Evolutionary conservation across 768 basidiomycete species (phyloP).

Genomic region (Mycena amicta): DNA sequence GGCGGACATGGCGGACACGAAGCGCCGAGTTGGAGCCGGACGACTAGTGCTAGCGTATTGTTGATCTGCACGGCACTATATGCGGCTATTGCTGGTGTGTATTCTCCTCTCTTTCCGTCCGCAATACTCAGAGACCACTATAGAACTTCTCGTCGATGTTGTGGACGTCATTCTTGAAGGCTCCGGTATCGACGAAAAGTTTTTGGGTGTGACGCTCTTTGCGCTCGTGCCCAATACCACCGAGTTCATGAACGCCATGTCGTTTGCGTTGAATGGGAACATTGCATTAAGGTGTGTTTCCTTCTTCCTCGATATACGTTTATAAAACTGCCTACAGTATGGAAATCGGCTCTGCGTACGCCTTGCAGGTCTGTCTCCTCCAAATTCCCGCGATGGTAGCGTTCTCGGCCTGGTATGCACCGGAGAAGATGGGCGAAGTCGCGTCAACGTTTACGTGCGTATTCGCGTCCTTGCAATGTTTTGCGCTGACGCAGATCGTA

Average conservation of each 20-base stretch:
- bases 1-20: constrained; percentile 85
- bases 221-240: constrained; percentile 98
- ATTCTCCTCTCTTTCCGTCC: neutral
- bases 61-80: constrained; percentile 90
- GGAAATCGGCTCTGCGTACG: constrained; percentile 99
- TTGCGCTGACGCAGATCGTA: constrained; percentile 1
- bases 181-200: constrained; percentile 95
- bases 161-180: constrained; percentile 91
- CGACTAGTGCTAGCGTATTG: constrained; percentile 86
- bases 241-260: constrained; percentile 99
- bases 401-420: constrained; percentile 94
- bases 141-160: constrained; percentile 92
- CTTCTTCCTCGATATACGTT: neutral
- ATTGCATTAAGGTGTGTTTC: constrained; percentile 84
- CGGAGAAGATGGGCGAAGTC: constrained; percentile 80
- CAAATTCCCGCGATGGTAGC: constrained; percentile 99
- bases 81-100: constrained; percentile 91
- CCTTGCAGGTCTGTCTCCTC: constrained; percentile 94
- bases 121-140: neutral
- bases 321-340: constrained; percentile 59
- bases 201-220: constrained; percentile 94
- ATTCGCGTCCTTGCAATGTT: neutral
- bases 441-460: constrained; percentile 94
- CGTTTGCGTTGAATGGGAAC: constrained; percentile 95
- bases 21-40: constrained; percentile 94